Conservation (phyloP, 2,329 filamentous ascomycete genomes). For the Plectosphaerella sp. region DNA sequence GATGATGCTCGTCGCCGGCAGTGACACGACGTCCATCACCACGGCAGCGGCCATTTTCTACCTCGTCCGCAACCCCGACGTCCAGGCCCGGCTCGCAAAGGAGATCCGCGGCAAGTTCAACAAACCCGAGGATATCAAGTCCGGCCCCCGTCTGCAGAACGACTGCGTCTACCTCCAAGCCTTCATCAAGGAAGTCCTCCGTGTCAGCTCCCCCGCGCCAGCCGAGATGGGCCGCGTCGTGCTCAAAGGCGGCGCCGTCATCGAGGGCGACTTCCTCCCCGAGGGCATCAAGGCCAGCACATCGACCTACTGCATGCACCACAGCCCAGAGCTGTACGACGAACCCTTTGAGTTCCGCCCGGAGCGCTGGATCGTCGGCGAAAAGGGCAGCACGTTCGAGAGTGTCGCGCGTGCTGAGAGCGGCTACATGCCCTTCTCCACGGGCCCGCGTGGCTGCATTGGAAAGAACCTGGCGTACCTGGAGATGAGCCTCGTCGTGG, state of each 20-base stretch:
- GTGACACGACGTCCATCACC: conserved; percentile 14
- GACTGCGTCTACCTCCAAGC: conserved; percentile 25
- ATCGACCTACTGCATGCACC: conserved; percentile 26
- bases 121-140: conserved; percentile 13
- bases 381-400: conserved; percentile 5
- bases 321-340: conserved; percentile 24
- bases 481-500: conserved; percentile 23
- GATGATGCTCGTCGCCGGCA: conserved; percentile 18
- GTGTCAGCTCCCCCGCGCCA: conserved; percentile 28
- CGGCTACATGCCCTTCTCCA: conserved; percentile 20
- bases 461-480: conserved; percentile 25
- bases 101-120: conserved; percentile 30
- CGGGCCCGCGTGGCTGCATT: conserved; percentile 24
- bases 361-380: conserved; percentile 19
- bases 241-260: conserved; percentile 22
- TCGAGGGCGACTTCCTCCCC: conserved; percentile 24
- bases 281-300: conserved; percentile 33
- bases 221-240: conserved; percentile 19
- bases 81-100: conserved; percentile 20
- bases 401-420: conserved; percentile 17
- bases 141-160: background rate
- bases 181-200: conserved; percentile 34
- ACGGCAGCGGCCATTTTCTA: conserved; percentile 9
- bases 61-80: conserved; percentile 13
- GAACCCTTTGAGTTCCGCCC: conserved; percentile 28